Base-by-base conservation (phyloP, 1,284 basidiomycete genomes). In the Pseudozyma thailandica region DNA sequence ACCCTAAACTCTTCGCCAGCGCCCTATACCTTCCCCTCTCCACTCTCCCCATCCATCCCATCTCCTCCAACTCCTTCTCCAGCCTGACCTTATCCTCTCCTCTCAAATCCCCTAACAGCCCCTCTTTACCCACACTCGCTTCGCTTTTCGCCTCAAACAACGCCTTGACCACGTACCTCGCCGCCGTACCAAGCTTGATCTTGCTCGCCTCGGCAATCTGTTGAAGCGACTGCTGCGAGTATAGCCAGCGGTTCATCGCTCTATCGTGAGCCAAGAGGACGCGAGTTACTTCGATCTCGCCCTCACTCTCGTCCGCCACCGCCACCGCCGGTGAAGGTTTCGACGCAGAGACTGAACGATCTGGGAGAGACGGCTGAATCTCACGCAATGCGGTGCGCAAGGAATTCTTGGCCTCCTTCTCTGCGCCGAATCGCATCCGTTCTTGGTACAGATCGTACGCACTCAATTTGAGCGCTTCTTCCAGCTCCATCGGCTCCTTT, bases 231-330 rank as follows among this genome's bases (percentile, higher is more conserved):
- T 47, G 50, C 6, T 31, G 10, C 4, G 51, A 54, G 31, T 72
- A 58, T 20, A 56, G 50, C 64, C 64, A 75, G n/a, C 27, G 31
- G 5, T 57, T 27, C 47, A 59, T 50, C 1, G 64, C 61, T 6
- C 61, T 60, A 6, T 69, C 46, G 38, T 64, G 73, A 4, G 73
- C 61, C 8, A 59, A 49, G 15, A 45, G 20, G 6, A 62, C 58
- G 0, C 33, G 28, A 12, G 53, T 60, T 23, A 64, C 49, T 9
- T 43, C 48, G n/a, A 58, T 15, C 10, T 18, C 45, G 4, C 58
- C 68, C 43, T 65, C 57, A 41, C 56, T 47, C 20, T 41, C 39
- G 42, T 50, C 15, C 20, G 9, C 16, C 13, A 12, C 8, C 12
- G 18, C 15, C 8, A 21, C 10, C 20, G 21, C 27, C 15, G 31